phyloP scores from a whole-genome alignment of 148 eudicot species.

The Limonium bicolor region DNA sequence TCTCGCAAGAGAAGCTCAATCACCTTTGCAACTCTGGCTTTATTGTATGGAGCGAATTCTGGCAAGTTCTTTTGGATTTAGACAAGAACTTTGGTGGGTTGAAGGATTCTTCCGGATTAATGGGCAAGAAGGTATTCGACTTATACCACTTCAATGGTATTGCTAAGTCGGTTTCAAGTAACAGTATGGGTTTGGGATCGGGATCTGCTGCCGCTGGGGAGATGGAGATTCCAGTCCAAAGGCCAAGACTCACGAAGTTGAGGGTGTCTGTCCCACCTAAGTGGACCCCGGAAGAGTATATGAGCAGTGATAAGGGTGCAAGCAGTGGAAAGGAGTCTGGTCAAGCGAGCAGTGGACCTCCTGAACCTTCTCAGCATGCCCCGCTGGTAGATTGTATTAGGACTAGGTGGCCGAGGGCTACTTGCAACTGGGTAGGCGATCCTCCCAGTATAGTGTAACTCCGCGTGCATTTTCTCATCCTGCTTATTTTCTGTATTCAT shows the following conservation, averaged over 20 bases:
- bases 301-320: constrained; percentile 25
- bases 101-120: constrained; percentile 72
- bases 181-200: constrained; percentile 32
- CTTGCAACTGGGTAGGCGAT: constrained; percentile 87
- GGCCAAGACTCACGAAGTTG: constrained; percentile 78
- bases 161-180: constrained; percentile 70
- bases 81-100: constrained; percentile 77
- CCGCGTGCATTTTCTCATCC: too few species aligned
- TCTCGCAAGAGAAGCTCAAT: constrained; percentile 62
- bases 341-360: constrained; percentile 36
- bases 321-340: constrained; percentile 18
- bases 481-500: too few species aligned
- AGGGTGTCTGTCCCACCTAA: constrained; percentile 86
- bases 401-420: constrained; percentile 90
- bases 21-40: constrained; percentile 62
- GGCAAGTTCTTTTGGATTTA: constrained; percentile 73
- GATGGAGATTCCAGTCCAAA: constrained; percentile 56
- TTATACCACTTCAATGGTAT: constrained; percentile 92
- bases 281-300: constrained; percentile 87
- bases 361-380: constrained; percentile 62
- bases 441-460: constrained; percentile 89
- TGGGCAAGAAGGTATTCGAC: constrained; percentile 89
- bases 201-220: too few species aligned
- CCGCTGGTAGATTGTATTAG: constrained; percentile 91
- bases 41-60: constrained; percentile 91